Evolutionary conservation across 2,329 filamentous ascomycete genomes (phyloP).

Genomic region (Hypoxylon sp.): DNA sequence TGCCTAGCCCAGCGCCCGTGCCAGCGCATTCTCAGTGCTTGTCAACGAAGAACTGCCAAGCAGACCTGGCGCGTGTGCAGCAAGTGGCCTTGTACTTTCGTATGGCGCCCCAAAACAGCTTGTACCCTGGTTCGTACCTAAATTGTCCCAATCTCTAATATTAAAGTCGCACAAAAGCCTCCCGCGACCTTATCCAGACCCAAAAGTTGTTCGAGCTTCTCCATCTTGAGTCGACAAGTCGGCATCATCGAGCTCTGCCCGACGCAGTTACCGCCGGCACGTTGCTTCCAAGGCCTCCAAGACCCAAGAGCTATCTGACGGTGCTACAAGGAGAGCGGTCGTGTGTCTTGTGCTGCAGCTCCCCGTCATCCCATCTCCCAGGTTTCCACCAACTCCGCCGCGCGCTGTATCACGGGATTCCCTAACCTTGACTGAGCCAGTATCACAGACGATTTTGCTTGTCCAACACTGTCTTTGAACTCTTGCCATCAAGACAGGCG

Average conservation of each 20-base stretch:
- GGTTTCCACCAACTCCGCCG: conserved; percentile 62
- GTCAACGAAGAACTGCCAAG: conserved; percentile 53
- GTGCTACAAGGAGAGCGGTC: conserved; percentile 54
- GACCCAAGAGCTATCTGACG: conserved; percentile 50
- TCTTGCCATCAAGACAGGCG: conserved; percentile 47
- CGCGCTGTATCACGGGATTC: conserved; percentile 65
- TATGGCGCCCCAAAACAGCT: conserved; percentile 50
- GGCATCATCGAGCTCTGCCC: conserved; percentile 51
- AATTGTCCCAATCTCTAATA: conserved; percentile 56
- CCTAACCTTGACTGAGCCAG: conserved; percentile 62
- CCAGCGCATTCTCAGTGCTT: conserved; percentile 53
- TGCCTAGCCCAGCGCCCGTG: conserved; percentile 48
- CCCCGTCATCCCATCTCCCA: conserved; percentile 60
- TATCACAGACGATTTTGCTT: conserved; percentile 67
- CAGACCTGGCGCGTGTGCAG: conserved; percentile 54
- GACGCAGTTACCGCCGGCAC: conserved; percentile 51
- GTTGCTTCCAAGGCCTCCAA: conserved; percentile 51
- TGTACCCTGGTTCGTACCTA: conserved; percentile 53
- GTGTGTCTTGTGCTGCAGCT: conserved; percentile 61
- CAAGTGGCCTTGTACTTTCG: conserved; percentile 49
- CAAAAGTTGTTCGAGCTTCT: conserved; percentile 52
- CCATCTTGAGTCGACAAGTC: conserved; percentile 51
- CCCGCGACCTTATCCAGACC: conserved; percentile 53
- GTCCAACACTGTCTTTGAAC: conserved; percentile 63
- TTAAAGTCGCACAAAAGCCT: conserved; percentile 58